Evolutionary conservation across 805 yeast species (phyloP), one percentile per base, ranked within the genome.

Genomic region (Zygoascus ofunaensis): DNA sequence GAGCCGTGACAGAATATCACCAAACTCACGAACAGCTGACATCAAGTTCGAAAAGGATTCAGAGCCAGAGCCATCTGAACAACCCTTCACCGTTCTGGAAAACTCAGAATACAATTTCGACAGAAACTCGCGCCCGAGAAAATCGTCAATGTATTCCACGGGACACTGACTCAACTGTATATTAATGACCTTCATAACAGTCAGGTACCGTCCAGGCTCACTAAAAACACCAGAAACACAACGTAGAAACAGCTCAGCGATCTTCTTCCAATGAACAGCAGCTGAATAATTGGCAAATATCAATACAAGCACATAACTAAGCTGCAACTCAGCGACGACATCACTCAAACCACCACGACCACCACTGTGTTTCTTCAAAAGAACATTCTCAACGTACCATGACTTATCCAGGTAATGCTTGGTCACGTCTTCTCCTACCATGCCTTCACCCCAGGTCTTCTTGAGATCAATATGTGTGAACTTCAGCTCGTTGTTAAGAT

Each of bases 261-360:
- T 49, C 17, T 64, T 66, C 43, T 73, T 67, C 89, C 89, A 82
- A 51, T 81, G 87, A 18, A 73, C 62, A 17, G 76, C 71, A 12
- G 81, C 76, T 17, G 83, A 74, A 54, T 74, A 73, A 57, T 81
- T 83, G 14, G 81, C 84, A 49, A 81, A 64, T 0, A 77, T 52
- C 1, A 77, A 53, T 36, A 72, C 65, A 44, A 72, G 63, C 1
- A 79, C 41, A 48, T 69, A 82, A 2, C 73, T 55, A 18, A 79
- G 55, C 50, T 78, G 77, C 4, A 79, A 54, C 53, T 82, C 87
- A 1, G 77, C 76, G 4, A 78, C 48, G 2, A 76, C 49, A 2
- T 55, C 38, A 8, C 12, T 12, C 10, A 26, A 26, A n/a, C n/a
- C n/a, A n/a, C n/a, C n/a, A n/a, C n/a, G n/a, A 0, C 54, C 55